Percentiles rank a stretch among this genome's conserved stretches.
Conservation (phyloP, 129 eudicot species). For the Ambrosia artemisiifolia region DNA sequence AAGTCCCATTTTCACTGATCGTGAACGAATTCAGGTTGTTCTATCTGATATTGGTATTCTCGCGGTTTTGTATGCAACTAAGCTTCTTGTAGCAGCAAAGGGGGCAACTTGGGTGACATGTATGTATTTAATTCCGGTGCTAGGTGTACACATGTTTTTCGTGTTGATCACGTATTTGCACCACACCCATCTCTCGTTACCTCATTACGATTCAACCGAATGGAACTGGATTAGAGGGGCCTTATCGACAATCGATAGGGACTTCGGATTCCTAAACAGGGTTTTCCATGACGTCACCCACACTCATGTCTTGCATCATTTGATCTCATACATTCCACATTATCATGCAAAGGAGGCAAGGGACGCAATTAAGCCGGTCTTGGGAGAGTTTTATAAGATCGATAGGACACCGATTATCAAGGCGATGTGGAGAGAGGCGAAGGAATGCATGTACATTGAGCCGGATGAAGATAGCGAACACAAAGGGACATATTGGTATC, state of each 20-base stretch:
- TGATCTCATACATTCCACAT: slow-evolving; percentile 33
- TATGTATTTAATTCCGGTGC: slow-evolving; percentile 22
- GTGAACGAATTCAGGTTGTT: slow-evolving; percentile 5
- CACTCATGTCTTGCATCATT: slow-evolving; percentile 33
- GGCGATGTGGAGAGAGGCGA: slow-evolving; percentile 32
- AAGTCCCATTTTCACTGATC: slow-evolving; percentile 1
- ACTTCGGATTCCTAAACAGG: slow-evolving; percentile 26
- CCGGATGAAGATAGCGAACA: slow-evolving; percentile 18
- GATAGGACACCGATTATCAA: slow-evolving; percentile 28
- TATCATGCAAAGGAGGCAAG: slow-evolving; percentile 31
- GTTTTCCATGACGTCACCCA: slow-evolving; percentile 30
- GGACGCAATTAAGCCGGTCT: slow-evolving; percentile 27
- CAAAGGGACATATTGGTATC: slow-evolving; percentile 29
- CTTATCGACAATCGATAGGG: slow-evolving; percentile 24
- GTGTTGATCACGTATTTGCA: slow-evolving; percentile 35
- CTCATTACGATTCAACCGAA: slow-evolving; percentile 33
- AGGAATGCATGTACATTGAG: slow-evolving; percentile 32
- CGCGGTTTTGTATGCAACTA: background rate
- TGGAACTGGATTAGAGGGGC: slow-evolving; percentile 37
- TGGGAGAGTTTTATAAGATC: slow-evolving; percentile 29
- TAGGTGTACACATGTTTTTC: slow-evolving; percentile 21
- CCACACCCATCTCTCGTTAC: slow-evolving; percentile 36
- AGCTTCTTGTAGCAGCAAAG: background rate
- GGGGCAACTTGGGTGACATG: slow-evolving; percentile 23
- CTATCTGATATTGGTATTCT: slow-evolving; percentile 1